These are phyloP conservation scores for Aspergillus kassunensis DNA, from an alignment of 495 filamentous ascomycete genomes.

Conservation along the genomic window DNA sequence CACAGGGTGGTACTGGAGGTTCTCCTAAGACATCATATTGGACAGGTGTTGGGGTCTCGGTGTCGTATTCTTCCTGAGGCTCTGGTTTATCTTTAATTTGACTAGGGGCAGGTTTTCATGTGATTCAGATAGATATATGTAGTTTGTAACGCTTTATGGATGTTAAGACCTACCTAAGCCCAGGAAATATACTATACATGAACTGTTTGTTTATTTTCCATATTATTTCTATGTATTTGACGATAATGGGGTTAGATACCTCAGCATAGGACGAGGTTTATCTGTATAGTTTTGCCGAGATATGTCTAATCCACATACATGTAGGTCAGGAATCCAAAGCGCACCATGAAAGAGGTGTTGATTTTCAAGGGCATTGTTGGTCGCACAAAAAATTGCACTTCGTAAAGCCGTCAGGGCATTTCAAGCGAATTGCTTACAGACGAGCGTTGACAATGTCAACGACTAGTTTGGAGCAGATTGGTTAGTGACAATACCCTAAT, in stretches of 20 bases:
- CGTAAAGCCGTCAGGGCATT: neutral
- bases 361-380: neutral
- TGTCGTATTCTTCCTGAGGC: constrained; percentile 90
- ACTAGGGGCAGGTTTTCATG: no score
- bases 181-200: no score
- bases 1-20: constrained; percentile 59
- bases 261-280: neutral
- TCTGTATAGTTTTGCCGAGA: neutral
- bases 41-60: constrained; percentile 72
- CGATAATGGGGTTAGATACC: neutral
- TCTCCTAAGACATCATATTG: constrained; percentile 58
- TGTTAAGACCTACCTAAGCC: neutral
- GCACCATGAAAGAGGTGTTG: neutral
- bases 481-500: neutral
- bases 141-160: constrained; percentile 10
- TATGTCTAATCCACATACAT: neutral
- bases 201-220: neutral
- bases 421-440: constrained; percentile 34
- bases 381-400: neutral
- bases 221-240: neutral
- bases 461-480: constrained; percentile 34
- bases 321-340: neutral
- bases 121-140: constrained; percentile 9
- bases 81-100: neutral
- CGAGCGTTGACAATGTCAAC: constrained; percentile 65